Percentiles rank a stretch among this genome's conserved stretches.
Evolutionary conservation across 768 basidiomycete genomes (phyloP).

Genomic region (Suillus fuscotomentosus): DNA sequence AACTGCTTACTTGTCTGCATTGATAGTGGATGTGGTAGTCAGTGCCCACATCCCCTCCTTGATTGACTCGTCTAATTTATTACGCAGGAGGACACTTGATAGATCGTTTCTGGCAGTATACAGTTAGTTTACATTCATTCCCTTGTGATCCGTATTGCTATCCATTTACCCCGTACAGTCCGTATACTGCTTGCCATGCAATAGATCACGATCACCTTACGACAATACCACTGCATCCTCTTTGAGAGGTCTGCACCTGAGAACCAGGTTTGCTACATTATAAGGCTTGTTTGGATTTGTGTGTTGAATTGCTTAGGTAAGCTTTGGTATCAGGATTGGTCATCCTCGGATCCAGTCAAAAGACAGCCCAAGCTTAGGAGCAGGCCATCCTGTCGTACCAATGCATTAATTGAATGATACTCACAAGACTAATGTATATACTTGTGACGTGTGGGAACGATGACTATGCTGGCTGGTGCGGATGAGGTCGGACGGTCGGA

Average conservation of each 20-base stretch:
- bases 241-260: not conserved
- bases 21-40: not conserved
- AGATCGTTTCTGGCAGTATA: conserved; percentile 10
- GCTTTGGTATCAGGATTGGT: no score
- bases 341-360: no score
- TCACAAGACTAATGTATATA: no score
- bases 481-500: no score
- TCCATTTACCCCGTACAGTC: conserved; percentile 3
- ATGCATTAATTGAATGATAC: no score
- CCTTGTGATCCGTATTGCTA: conserved; percentile 1
- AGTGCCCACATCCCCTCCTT: not conserved
- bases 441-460: no score
- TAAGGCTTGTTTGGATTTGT: not conserved
- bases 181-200: conserved; percentile 4
- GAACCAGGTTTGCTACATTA: no score
- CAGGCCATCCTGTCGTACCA: no score
- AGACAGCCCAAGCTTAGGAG: no score
- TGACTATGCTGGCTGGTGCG: no score
- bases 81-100: conserved; percentile 14
- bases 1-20: conserved; percentile 13
- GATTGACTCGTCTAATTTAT: not conserved
- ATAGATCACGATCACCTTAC: conserved; percentile 5
- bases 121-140: conserved; percentile 7
- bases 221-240: not conserved
- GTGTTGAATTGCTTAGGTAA: no score